These are phyloP conservation scores for Lachancea waltii DNA, from an alignment of 805 yeast species.

Conservation along the genomic window DNA sequence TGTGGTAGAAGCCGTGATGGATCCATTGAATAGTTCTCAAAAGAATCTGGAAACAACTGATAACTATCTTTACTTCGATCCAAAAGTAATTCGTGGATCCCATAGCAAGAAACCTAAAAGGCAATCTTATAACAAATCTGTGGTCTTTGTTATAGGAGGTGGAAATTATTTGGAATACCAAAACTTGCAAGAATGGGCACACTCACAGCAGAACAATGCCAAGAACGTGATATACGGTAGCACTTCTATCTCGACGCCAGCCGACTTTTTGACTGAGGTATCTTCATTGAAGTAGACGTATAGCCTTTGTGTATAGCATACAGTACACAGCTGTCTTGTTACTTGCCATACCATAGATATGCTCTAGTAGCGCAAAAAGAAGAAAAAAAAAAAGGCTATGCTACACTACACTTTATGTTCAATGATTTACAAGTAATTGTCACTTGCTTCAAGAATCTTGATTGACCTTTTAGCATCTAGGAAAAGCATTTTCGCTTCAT, in stretches of 20 bases:
- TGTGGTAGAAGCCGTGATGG: conserved; percentile 87
- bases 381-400: too few species aligned
- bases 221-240: conserved; percentile 80
- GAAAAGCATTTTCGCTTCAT: conserved; percentile 76
- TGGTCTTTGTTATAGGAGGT: conserved; percentile 94
- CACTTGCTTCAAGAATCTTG: conserved; percentile 44
- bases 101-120: conserved; percentile 85
- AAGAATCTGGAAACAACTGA: conserved; percentile 71
- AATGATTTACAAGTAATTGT: conserved; percentile 32
- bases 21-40: conserved; percentile 60
- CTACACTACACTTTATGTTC: too few species aligned
- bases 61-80: conserved; percentile 86
- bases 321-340: too few species aligned
- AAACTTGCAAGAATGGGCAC: conserved; percentile 84
- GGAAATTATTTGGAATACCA: conserved; percentile 94
- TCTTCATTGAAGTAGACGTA: conserved; percentile 37
- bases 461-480: conserved; percentile 82
- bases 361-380: too few species aligned
- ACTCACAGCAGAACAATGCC: conserved; percentile 34
- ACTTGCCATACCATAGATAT: not conserved
- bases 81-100: conserved; percentile 78
- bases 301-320: conserved; percentile 1
- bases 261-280: conserved; percentile 62
- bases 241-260: conserved; percentile 67
- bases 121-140: conserved; percentile 69